Conservation (phyloP, 2,329 filamentous ascomycete species). For the Thelonectria olida region DNA sequence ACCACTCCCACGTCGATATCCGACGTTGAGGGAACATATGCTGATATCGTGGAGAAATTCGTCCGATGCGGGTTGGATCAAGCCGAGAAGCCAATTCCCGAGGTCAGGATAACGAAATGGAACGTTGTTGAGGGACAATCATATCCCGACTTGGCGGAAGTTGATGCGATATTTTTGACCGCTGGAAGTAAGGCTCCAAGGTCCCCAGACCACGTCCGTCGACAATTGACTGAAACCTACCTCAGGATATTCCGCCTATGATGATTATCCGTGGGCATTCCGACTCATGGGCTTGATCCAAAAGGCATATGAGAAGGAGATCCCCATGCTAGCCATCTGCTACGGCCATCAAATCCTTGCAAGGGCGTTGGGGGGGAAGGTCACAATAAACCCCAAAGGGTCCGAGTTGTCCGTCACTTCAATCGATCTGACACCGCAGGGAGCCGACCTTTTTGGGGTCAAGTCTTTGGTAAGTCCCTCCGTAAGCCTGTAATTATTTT, state of each 20-base stretch:
- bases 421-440: not conserved
- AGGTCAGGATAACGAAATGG: constrained; percentile 4
- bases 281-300: not conserved
- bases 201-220: no score
- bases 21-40: constrained; percentile 1
- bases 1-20: constrained; percentile 4
- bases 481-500: not conserved
- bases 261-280: constrained; percentile 3
- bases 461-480: not conserved
- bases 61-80: not conserved
- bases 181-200: not conserved
- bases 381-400: constrained; percentile 4
- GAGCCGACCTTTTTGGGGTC: not conserved
- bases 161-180: constrained; percentile 1
- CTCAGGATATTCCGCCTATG: constrained; percentile 4
- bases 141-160: not conserved
- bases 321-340: constrained; percentile 3
- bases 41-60: not conserved
- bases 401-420: constrained; percentile 1
- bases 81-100: not conserved
- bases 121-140: not conserved
- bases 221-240: not conserved
- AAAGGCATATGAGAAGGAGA: not conserved
- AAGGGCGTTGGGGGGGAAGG: not conserved
- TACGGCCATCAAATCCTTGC: constrained; percentile 11